phyloP scores from a whole-genome alignment of 768 basidiomycete genomes.

The Dentipellis fragilis region DNA sequence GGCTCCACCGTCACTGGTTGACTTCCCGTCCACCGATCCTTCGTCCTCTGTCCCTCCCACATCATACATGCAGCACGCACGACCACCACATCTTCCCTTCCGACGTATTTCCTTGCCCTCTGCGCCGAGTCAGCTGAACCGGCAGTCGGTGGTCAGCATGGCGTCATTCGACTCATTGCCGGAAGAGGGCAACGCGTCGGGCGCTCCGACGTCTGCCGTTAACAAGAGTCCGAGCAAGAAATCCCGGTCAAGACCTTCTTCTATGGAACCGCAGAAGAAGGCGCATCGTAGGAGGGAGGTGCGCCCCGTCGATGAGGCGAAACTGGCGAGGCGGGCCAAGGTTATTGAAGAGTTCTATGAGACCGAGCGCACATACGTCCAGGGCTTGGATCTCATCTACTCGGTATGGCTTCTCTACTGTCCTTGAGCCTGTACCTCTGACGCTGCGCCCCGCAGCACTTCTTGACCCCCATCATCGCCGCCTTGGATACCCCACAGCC shows the following conservation, averaged over 20 bases:
- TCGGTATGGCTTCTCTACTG: constrained; percentile 36
- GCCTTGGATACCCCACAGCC: constrained; percentile 63
- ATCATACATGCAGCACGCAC: constrained; percentile 26
- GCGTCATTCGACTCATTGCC: constrained; percentile 65
- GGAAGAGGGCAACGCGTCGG: constrained; percentile 32
- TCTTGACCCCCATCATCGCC: constrained; percentile 68
- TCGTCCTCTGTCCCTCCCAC: background rate
- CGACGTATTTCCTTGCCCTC: constrained; percentile 34
- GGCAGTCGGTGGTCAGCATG: constrained; percentile 61
- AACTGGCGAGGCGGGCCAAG: constrained; percentile 48
- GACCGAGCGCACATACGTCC: constrained; percentile 73
- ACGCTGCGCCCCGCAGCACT: constrained; percentile 43
- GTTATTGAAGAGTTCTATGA: constrained; percentile 75
- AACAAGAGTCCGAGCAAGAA: constrained; percentile 21
- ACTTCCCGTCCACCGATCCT: constrained; percentile 13
- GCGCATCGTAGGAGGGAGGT: constrained; percentile 28
- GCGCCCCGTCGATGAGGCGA: constrained; percentile 34
- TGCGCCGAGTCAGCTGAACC: constrained; percentile 33
- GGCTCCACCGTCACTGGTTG: constrained; percentile 1
- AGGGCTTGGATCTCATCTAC: constrained; percentile 77
- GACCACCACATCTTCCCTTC: constrained; percentile 40
- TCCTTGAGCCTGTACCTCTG: background rate
- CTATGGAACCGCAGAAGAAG: constrained; percentile 30
- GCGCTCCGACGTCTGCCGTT: constrained; percentile 21
- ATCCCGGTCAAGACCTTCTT: constrained; percentile 23